A percentile compares a stretch with the other conserved stretches of the same genome.
phyloP scores from a whole-genome alignment of 805 yeast genomes.

The Schizosaccharomyces japonicus region DNA sequence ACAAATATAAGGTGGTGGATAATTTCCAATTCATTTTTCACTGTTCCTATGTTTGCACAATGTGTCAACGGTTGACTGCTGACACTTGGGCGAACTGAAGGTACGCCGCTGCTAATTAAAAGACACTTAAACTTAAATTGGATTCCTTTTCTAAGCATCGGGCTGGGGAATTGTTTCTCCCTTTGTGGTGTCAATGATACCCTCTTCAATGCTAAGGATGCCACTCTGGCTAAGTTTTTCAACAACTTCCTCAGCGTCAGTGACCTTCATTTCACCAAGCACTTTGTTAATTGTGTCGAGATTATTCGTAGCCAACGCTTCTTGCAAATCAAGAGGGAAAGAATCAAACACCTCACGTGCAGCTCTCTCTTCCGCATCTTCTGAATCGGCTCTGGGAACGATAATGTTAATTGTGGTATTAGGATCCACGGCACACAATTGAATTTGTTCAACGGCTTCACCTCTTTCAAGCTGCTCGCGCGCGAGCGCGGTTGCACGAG shows the following conservation, averaged over 20 bases:
- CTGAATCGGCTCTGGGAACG: conserved; percentile 36
- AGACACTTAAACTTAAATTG: not conserved
- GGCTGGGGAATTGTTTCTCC: conserved; percentile 10
- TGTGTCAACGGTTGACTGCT: no score
- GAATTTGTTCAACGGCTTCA: conserved; percentile 49
- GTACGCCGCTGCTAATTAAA: not conserved
- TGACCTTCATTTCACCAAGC: conserved; percentile 46
- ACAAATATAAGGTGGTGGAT: no score
- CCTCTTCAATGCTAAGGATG: conserved; percentile 55
- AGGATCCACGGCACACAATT: conserved; percentile 71
- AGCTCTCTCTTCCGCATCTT: conserved; percentile 18
- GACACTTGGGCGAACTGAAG: not conserved
- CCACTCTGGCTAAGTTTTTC: conserved; percentile 58
- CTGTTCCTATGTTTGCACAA: no score
- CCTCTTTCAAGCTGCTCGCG: conserved; percentile 23
- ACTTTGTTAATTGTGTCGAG: conserved; percentile 66
- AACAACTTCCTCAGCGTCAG: conserved; percentile 56
- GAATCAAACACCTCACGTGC: conserved; percentile 23
- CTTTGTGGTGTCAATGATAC: conserved; percentile 19
- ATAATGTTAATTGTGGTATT: conserved; percentile 46
- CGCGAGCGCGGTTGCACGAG: conserved; percentile 45
- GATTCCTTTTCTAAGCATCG: not conserved
- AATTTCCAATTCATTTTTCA: no score
- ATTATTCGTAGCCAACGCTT: conserved; percentile 46
- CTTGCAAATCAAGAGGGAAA: conserved; percentile 44